phyloP scores from a whole-genome alignment of 805 yeast species.

The Nakazawaea wickerhamii region DNA sequence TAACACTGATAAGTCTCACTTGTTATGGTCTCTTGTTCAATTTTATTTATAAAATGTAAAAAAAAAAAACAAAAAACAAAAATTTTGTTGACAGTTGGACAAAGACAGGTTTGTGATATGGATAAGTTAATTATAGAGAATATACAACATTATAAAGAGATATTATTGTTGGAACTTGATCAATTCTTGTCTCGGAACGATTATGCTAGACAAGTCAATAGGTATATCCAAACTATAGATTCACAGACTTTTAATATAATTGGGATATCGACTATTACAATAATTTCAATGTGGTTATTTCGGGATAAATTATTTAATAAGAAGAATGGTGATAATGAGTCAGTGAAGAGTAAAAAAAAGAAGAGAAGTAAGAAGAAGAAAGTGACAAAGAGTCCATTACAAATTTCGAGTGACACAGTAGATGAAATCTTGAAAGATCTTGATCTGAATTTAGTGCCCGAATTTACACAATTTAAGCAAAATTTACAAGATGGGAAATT shows the following conservation, averaged over 20 bases:
- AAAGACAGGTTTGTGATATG: constrained; percentile 22
- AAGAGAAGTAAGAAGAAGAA: constrained; percentile 10
- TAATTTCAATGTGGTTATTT: constrained; percentile 9
- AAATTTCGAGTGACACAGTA: not conserved
- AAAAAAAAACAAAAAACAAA: constrained; percentile 1
- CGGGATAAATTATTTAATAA: not conserved
- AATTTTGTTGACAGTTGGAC: constrained; percentile 16
- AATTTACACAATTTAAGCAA: constrained; percentile 14
- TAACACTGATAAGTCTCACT: constrained; percentile 43
- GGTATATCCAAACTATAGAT: not conserved
- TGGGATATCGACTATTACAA: constrained; percentile 6
- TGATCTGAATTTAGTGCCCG: not conserved
- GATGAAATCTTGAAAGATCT: constrained; percentile 6
- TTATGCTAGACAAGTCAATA: not conserved
- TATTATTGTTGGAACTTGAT: constrained; percentile 3
- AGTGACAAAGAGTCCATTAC: constrained; percentile 2
- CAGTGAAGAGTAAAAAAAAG: constrained; percentile 1
- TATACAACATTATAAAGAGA: constrained; percentile 18
- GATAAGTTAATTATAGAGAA: constrained; percentile 18
- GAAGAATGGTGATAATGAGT: not conserved
- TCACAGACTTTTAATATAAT: constrained; percentile 3
- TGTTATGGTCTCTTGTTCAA: constrained; percentile 45
- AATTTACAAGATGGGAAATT: constrained; percentile 2
- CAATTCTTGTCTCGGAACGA: constrained; percentile 1
- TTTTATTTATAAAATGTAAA: constrained; percentile 11